These are phyloP conservation scores for Aspergillus bertholletiae DNA, from an alignment of 495 filamentous ascomycete species.

Conservation along the genomic window DNA sequence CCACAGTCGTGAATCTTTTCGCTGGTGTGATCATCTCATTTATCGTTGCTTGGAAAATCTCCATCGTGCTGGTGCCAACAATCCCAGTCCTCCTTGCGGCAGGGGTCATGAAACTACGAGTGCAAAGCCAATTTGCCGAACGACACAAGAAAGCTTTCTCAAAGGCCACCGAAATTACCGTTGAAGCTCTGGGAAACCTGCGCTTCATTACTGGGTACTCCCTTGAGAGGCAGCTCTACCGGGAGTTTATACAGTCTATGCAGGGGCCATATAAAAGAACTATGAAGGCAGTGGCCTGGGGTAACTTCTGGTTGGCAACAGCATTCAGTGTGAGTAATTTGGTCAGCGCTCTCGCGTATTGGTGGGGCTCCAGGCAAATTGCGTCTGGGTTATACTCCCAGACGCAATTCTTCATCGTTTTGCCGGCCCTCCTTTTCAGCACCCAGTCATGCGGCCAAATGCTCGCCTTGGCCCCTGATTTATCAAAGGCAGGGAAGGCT, in stretches of 20 bases:
- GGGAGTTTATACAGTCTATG: conserved; percentile 30
- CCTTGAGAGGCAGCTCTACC: conserved; percentile 37
- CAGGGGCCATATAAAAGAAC: conserved; percentile 42
- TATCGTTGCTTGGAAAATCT: conserved; percentile 39
- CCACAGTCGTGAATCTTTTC: conserved; percentile 37
- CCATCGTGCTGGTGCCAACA: conserved; percentile 34
- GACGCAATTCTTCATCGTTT: conserved; percentile 64
- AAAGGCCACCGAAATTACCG: conserved; percentile 44
- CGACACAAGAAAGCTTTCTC: conserved; percentile 53
- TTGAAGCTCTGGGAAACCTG: conserved; percentile 49
- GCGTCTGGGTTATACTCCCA: conserved; percentile 52
- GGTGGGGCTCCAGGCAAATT: conserved; percentile 61
- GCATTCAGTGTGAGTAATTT: conserved; percentile 45
- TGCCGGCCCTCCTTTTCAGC: conserved; percentile 54
- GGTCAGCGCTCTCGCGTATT: conserved; percentile 63
- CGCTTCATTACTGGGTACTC: conserved; percentile 49
- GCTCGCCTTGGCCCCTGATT: conserved; percentile 60
- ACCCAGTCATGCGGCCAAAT: conserved; percentile 64
- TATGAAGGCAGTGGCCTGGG: conserved; percentile 36
- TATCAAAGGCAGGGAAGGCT: conserved; percentile 49
- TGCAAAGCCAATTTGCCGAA: conserved; percentile 53
- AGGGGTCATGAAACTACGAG: conserved; percentile 51
- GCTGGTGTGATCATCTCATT: conserved; percentile 35
- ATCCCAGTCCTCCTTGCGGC: conserved; percentile 39
- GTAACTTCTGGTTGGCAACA: conserved; percentile 35